These are phyloP conservation scores for Cicer cuneatum DNA, from an alignment of 306 rosid genomes.

Conservation along the genomic window DNA sequence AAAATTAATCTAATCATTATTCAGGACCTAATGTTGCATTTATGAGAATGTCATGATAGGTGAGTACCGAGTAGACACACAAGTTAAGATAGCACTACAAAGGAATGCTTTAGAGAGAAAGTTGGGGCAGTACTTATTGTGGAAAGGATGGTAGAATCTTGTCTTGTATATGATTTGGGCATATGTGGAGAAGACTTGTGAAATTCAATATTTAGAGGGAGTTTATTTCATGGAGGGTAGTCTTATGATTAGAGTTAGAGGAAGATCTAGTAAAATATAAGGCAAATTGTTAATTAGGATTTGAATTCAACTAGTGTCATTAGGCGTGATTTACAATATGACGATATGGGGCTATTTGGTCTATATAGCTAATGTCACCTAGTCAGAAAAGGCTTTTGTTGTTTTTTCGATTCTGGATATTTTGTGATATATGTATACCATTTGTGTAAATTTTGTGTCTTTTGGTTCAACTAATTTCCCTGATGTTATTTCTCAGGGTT, in stretches of 20 bases:
- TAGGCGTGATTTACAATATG: conserved; percentile 6
- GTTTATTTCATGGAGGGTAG: conserved; percentile 9
- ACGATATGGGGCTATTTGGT: not conserved
- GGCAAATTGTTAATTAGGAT: not conserved
- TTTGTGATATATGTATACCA: conserved; percentile 19
- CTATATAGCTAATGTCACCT: conserved; percentile 6
- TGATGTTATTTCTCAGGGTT: conserved; percentile 64
- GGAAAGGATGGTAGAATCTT: conserved; percentile 11
- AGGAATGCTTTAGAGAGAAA: conserved; percentile 15
- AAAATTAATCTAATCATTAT: conserved; percentile 9
- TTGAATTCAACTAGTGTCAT: conserved; percentile 2
- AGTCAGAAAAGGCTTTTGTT: not conserved
- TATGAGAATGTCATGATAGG: not conserved
- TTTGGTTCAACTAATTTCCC: conserved; percentile 22
- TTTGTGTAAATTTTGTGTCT: not conserved
- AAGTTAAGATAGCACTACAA: not conserved
- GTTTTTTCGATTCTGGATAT: conserved; percentile 19
- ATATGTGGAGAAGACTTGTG: not conserved
- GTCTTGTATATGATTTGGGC: conserved; percentile 1
- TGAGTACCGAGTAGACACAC: not conserved
- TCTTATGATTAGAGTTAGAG: not conserved
- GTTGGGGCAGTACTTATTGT: not conserved
- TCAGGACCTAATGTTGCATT: not conserved
- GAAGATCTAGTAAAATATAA: not conserved
- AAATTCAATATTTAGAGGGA: conserved; percentile 11